Conservation (phyloP, 1,139 yeast species). For the Entelexis sorbosivorans region DNA sequence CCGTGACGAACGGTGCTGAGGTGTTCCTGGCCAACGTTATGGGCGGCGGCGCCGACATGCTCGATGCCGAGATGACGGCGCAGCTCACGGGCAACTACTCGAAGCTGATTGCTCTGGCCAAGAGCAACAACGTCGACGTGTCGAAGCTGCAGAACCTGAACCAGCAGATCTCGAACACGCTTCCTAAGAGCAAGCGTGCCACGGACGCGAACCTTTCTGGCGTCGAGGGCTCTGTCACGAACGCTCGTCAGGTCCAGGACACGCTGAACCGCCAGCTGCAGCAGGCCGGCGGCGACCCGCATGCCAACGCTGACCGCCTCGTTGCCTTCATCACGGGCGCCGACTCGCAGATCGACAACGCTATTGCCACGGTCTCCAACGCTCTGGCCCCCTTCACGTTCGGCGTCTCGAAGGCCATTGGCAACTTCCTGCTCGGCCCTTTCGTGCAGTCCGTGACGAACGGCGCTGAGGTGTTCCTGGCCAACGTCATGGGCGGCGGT, state of each 20-base stretch:
- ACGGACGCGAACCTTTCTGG: conserved; percentile 13
- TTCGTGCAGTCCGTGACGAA: conserved; percentile 29
- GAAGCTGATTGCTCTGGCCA: conserved; percentile 17
- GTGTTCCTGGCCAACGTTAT: conserved; percentile 26
- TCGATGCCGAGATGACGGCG: conserved; percentile 20
- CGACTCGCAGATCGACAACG: conserved; percentile 28
- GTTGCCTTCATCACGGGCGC: conserved; percentile 28
- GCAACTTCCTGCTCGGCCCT: conserved; percentile 27
- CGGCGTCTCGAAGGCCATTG: conserved; percentile 25
- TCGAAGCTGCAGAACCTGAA: conserved; percentile 16
- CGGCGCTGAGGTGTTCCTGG: conserved; percentile 29
- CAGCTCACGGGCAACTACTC: conserved; percentile 25
- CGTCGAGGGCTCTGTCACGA: conserved; percentile 22
- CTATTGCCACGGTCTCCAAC: conserved; percentile 21
- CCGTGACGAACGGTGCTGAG: conserved; percentile 30
- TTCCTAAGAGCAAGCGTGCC: conserved; percentile 12
- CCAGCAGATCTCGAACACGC: conserved; percentile 7
- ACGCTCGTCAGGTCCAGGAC: conserved; percentile 26
- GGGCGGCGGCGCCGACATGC: conserved; percentile 23
- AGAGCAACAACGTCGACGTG: conserved; percentile 21
- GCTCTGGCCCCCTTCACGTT: conserved; percentile 25
- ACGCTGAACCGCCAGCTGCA: conserved; percentile 25
- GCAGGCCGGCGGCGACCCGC: conserved; percentile 18
- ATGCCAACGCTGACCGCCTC: conserved; percentile 25
- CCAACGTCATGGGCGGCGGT: conserved; percentile 26